Evolutionary conservation across 2,329 filamentous ascomycete species (phyloP).

Genomic region (Aureobasidium sp.): DNA sequence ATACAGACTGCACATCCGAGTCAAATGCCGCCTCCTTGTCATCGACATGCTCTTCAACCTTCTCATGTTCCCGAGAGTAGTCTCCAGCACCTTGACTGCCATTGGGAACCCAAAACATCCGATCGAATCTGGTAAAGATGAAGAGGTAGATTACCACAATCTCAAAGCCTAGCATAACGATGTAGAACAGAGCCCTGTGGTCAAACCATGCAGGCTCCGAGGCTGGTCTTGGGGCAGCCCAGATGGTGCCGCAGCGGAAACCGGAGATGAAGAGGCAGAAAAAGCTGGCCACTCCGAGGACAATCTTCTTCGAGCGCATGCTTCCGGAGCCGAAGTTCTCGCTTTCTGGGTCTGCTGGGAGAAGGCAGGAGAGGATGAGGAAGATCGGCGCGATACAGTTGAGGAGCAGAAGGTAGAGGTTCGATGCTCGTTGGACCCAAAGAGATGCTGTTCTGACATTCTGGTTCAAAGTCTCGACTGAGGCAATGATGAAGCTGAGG

Average conservation of each 20-base stretch:
- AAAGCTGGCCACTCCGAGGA: slow-evolving; percentile 19
- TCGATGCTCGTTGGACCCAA: slow-evolving; percentile 2
- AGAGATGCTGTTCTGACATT: not conserved
- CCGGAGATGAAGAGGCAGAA: slow-evolving; percentile 22
- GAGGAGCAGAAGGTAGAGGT: slow-evolving; percentile 10
- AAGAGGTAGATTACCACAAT: slow-evolving; percentile 26
- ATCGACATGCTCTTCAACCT: not conserved
- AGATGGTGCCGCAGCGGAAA: slow-evolving; percentile 25
- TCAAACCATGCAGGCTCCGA: slow-evolving; percentile 27
- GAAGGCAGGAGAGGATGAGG: slow-evolving; percentile 21
- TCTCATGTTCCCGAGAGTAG: not conserved
- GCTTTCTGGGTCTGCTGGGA: slow-evolving; percentile 15
- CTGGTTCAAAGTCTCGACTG: slow-evolving; percentile 24
- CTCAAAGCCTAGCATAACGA: slow-evolving; percentile 26
- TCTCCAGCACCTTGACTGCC: not conserved
- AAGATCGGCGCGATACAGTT: slow-evolving; percentile 18
- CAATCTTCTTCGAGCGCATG: slow-evolving; percentile 19
- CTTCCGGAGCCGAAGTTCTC: slow-evolving; percentile 20
- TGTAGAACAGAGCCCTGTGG: slow-evolving; percentile 25
- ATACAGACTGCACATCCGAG: not conserved
- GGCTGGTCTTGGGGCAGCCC: slow-evolving; percentile 21
- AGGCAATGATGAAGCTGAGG: slow-evolving; percentile 25
- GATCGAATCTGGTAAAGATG: slow-evolving; percentile 22
- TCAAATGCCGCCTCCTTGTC: not conserved
- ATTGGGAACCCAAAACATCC: slow-evolving; percentile 24